phyloP scores from a whole-genome alignment of 345 rosid genomes.

The Orychophragmus violaceus region DNA sequence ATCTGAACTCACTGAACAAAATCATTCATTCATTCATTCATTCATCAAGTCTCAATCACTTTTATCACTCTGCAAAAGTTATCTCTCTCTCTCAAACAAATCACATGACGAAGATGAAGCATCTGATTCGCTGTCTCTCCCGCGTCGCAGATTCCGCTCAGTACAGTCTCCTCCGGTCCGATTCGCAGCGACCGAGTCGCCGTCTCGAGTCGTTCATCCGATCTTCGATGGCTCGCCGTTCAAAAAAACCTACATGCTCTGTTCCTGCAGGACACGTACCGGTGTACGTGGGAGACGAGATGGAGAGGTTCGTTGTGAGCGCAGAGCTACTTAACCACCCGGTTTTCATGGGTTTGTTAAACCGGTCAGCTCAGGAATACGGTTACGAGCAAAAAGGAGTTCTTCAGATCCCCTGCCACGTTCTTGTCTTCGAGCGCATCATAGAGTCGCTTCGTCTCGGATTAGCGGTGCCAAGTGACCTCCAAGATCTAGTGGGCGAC shows the following conservation, averaged over 20 bases:
- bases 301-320: constrained; percentile 82
- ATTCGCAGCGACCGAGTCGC: constrained; percentile 23
- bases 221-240: constrained; percentile 24
- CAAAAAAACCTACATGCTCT: constrained; percentile 1
- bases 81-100: constrained; percentile 1
- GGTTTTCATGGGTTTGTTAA: constrained; percentile 57
- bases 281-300: constrained; percentile 90
- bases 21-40: constrained; percentile 7
- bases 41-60: background rate
- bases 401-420: constrained; percentile 86
- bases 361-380: constrained; percentile 85
- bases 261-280: constrained; percentile 88
- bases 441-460: constrained; percentile 84
- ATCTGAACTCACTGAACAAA: background rate
- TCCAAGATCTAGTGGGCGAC: constrained; percentile 38
- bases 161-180: constrained; percentile 69
- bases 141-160: constrained; percentile 83
- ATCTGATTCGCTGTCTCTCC: constrained; percentile 76
- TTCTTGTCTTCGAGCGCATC: constrained; percentile 62
- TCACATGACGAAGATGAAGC: constrained; percentile 50
- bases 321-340: constrained; percentile 93
- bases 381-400: constrained; percentile 96
- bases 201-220: constrained; percentile 21
- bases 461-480: constrained; percentile 39
- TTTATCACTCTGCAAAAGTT: background rate